Conservation (phyloP, 2,329 filamentous ascomycete species). For the Coniosporium tulheliwenetii region DNA sequence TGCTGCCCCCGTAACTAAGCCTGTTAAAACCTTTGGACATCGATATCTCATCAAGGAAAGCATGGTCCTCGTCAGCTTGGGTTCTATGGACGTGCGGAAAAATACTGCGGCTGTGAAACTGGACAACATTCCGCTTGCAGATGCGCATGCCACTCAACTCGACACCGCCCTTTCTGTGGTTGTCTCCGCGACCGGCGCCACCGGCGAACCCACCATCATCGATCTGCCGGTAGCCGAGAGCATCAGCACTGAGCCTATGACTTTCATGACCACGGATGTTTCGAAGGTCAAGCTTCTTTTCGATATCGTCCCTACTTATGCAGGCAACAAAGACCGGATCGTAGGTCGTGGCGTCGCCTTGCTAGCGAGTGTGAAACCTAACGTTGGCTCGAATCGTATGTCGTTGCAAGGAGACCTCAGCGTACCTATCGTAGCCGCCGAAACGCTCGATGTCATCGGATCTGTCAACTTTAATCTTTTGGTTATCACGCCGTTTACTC, state of each 20-base stretch:
- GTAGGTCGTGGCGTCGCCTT: constrained; percentile 82
- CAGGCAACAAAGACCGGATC: constrained; percentile 63
- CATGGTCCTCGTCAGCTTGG: constrained; percentile 81
- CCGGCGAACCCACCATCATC: constrained; percentile 75
- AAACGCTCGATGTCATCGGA: constrained; percentile 76
- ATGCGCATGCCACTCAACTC: constrained; percentile 82
- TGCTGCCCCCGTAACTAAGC: constrained; percentile 33
- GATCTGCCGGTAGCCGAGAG: constrained; percentile 91
- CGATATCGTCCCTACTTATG: constrained; percentile 90
- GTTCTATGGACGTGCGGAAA: constrained; percentile 88
- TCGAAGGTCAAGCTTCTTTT: constrained; percentile 80
- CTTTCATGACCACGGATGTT: constrained; percentile 67
- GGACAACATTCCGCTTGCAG: constrained; percentile 71
- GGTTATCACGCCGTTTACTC: constrained; percentile 83
- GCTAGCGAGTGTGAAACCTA: constrained; percentile 71
- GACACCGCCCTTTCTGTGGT: constrained; percentile 89
- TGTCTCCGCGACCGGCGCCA: constrained; percentile 70
- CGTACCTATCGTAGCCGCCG: constrained; percentile 75
- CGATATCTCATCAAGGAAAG: constrained; percentile 81
- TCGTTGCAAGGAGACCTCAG: constrained; percentile 84
- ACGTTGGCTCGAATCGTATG: constrained; percentile 72
- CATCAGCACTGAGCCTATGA: constrained; percentile 82
- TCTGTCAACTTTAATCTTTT: constrained; percentile 94
- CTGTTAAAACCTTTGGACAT: constrained; percentile 91
- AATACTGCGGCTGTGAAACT: constrained; percentile 65